Evolutionary conservation across 2,329 filamentous ascomycete species (phyloP).

Genomic region (Curvularia eragrostidis): DNA sequence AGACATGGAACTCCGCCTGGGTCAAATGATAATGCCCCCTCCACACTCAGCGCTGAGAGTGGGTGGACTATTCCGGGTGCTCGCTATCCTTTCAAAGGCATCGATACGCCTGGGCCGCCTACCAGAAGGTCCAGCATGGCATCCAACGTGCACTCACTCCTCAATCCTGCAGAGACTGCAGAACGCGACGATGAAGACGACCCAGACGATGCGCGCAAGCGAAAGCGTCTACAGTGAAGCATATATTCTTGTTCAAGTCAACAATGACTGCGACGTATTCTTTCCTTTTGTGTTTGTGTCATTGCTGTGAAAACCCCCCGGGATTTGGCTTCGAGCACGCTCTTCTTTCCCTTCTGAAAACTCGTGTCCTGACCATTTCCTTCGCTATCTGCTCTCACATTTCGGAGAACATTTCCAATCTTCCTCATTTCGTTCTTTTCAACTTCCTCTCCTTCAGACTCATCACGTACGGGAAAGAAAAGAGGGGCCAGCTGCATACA

Average conservation of each 20-base stretch:
- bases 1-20: constrained; percentile 63
- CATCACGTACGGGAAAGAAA: background rate
- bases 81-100: constrained; percentile 56
- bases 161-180: constrained; percentile 72
- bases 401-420: background rate
- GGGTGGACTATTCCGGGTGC: constrained; percentile 63
- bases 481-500: background rate
- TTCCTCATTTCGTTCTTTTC: background rate
- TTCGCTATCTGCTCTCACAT: background rate
- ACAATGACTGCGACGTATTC: background rate
- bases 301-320: background rate
- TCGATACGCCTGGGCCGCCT: constrained; percentile 64
- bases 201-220: constrained; percentile 66
- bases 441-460: background rate
- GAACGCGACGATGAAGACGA: constrained; percentile 71
- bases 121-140: constrained; percentile 74
- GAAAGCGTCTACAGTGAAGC: constrained; percentile 55
- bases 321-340: background rate
- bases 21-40: constrained; percentile 57
- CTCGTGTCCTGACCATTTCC: background rate
- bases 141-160: constrained; percentile 70
- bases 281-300: background rate
- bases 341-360: background rate
- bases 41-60: constrained; percentile 59
- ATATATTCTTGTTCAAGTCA: background rate